Conservation (phyloP, 495 filamentous ascomycete species). For the Bryoglossum gracile region DNA sequence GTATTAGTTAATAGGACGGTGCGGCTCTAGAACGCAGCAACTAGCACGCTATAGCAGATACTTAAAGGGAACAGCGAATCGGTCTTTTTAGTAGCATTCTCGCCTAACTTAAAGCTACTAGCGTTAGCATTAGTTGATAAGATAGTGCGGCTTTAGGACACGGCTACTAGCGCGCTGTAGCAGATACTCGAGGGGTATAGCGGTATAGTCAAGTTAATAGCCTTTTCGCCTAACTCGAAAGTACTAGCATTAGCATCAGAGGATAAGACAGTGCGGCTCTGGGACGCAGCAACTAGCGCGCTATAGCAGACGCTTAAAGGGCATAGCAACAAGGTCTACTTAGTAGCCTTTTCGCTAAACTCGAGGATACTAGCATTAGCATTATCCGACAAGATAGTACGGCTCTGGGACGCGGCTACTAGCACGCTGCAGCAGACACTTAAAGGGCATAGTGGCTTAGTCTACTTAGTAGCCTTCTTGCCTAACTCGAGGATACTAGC, state of each 20-base stretch:
- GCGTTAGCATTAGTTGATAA: constrained; percentile 9
- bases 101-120: constrained; percentile 4
- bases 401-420: constrained; percentile 19
- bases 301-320: constrained; percentile 5
- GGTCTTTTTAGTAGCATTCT: constrained; percentile 4
- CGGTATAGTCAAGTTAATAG: not conserved
- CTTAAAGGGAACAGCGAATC: not conserved
- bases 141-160: not conserved
- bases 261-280: not conserved
- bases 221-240: not conserved
- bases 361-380: constrained; percentile 8
- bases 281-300: not conserved
- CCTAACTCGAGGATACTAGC: constrained; percentile 8
- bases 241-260: not conserved
- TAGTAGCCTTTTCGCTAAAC: constrained; percentile 1
- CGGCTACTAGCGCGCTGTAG: not conserved
- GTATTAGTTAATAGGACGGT: constrained; percentile 13
- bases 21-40: constrained; percentile 18
- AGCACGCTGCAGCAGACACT: constrained; percentile 11
- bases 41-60: constrained; percentile 10
- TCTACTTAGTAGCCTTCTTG: constrained; percentile 3
- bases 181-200: not conserved
- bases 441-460: not conserved
- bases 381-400: constrained; percentile 11
- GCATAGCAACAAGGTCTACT: not conserved